A percentile compares a stretch with the other conserved stretches of the same genome.
phyloP scores from a whole-genome alignment of 148 eudicot species.

The Oxyria digyna region DNA sequence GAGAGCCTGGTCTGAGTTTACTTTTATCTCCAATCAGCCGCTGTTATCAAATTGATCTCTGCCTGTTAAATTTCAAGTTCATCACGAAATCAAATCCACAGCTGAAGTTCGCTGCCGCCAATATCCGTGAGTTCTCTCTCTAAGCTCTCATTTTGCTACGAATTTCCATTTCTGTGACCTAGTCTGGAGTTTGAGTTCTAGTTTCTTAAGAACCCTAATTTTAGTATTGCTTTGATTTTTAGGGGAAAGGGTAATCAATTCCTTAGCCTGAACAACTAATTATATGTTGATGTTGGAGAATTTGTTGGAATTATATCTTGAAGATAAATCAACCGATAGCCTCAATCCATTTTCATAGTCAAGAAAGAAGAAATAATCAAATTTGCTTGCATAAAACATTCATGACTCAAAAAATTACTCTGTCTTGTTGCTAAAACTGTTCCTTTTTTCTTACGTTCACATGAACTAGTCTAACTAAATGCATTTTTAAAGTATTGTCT shows the following conservation, averaged over 20 bases:
- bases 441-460: background rate
- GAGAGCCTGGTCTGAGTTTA: background rate
- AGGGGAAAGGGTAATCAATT: background rate
- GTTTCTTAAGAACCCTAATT: background rate
- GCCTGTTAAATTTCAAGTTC: background rate
- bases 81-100: background rate
- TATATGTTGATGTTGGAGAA: no score
- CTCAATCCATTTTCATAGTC: no score
- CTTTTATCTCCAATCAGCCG: background rate
- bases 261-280: no score
- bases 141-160: background rate
- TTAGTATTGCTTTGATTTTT: background rate
- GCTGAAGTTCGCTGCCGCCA: background rate
- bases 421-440: background rate
- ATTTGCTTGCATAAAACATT: background rate
- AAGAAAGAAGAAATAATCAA: no score
- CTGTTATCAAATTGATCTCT: background rate
- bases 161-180: background rate
- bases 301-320: no score
- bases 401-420: background rate
- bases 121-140: constrained; percentile 5
- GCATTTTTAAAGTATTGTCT: background rate
- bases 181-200: background rate
- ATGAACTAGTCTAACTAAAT: background rate
- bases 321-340: no score